A percentile compares a stretch with the other conserved stretches of the same genome.
Conservation (phyloP, 495 filamentous ascomycete genomes). For the Aspergillus asperescens region DNA sequence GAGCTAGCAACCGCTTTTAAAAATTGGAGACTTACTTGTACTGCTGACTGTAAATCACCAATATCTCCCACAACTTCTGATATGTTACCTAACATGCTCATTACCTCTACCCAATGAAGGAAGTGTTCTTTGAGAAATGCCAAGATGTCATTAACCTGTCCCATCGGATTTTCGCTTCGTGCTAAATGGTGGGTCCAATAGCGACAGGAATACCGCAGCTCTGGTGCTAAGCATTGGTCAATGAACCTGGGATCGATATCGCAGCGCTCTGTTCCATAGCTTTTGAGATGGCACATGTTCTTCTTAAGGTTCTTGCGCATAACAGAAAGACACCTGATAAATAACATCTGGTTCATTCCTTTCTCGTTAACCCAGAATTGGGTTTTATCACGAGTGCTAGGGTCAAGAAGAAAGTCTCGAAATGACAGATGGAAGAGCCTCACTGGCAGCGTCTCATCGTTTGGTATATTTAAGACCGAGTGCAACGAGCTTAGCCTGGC, state of each 20-base stretch:
- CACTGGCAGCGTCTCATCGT: constrained; percentile 17
- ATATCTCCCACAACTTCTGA: constrained; percentile 22
- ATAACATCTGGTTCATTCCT: background rate
- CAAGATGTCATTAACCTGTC: constrained; percentile 16
- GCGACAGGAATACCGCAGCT: constrained; percentile 38
- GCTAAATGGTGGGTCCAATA: constrained; percentile 42
- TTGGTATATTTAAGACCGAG: constrained; percentile 24
- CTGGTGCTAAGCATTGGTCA: constrained; percentile 20
- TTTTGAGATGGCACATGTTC: constrained; percentile 37
- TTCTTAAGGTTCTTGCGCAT: constrained; percentile 27
- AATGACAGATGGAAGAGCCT: constrained; percentile 24
- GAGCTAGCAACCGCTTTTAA: background rate
- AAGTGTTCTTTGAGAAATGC: constrained; percentile 41
- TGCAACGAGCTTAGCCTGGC: constrained; percentile 14
- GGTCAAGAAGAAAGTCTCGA: constrained; percentile 26
- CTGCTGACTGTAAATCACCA: background rate
- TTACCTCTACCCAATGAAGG: constrained; percentile 43
- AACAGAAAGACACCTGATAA: constrained; percentile 22
- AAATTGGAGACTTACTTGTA: constrained; percentile 6
- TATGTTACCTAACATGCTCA: constrained; percentile 34
- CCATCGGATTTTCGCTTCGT: constrained; percentile 21
- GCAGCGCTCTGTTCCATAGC: constrained; percentile 17
- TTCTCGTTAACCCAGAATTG: constrained; percentile 28
- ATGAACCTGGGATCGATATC: constrained; percentile 22
- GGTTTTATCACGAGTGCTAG: constrained; percentile 4